phyloP scores from a whole-genome alignment of 208 protist species.

The Histomonas meleagridis region DNA sequence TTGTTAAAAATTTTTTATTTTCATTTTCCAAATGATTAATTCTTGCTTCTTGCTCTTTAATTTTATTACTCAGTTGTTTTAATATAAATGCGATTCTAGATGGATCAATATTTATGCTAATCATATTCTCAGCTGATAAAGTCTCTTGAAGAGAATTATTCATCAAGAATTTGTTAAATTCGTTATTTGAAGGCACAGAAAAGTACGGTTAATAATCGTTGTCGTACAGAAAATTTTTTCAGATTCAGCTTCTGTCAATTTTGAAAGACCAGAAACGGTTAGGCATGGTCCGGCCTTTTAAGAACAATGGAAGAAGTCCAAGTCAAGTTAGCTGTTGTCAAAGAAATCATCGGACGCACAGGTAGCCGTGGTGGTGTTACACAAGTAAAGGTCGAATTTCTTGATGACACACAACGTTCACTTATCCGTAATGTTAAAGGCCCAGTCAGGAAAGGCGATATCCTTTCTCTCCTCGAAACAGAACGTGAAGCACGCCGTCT shows the following conservation, averaged over 20 bases:
- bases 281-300: too few relatives aligned
- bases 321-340: slow-evolving; percentile 79
- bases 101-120: not conserved
- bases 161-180: too few relatives aligned
- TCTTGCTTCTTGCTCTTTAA: not conserved
- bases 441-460: slow-evolving; percentile 89
- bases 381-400: slow-evolving; percentile 75
- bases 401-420: slow-evolving; percentile 70
- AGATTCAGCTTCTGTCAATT: too few relatives aligned
- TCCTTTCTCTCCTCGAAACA: slow-evolving; percentile 95
- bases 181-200: too few relatives aligned
- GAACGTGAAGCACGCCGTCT: slow-evolving; percentile 97
- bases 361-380: slow-evolving; percentile 96
- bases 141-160: not conserved
- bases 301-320: slow-evolving; percentile 37
- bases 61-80: not conserved
- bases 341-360: slow-evolving; percentile 91
- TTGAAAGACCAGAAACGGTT: not conserved
- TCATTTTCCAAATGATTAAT: not conserved
- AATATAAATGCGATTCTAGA: not conserved
- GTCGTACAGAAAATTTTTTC: too few relatives aligned
- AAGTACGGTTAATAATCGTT: too few relatives aligned
- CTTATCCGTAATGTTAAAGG: slow-evolving; percentile 99
- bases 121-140: not conserved
- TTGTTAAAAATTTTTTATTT: not conserved